Evolutionary conservation across 331 rosid genomes (phyloP), one percentile per base, ranked within the genome.

Genomic region (Erythrophleum ivorense): DNA sequence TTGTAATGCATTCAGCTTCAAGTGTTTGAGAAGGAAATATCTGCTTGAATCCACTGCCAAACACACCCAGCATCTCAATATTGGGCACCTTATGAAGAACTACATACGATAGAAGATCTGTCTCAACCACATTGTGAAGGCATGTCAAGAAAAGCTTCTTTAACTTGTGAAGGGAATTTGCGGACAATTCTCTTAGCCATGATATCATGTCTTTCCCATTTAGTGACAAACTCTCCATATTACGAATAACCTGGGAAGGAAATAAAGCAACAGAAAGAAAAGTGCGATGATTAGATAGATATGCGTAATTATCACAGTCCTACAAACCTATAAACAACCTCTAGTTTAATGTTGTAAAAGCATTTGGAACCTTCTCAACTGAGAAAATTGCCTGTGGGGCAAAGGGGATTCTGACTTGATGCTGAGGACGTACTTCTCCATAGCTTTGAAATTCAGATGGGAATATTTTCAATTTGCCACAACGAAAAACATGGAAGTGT

Each of bases 121-220:
- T 18, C n/a, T 63, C 69, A 11, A 7, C 33, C n/a, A 31, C 69
- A 13, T 63, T 2, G 41, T 31, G 69, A 33, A 10, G 29, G 43
- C 43, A 63, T 38, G 13, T 7, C 7, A 63, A 21, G 2, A 5
- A 16, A 63, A 63, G 69, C 18, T 0, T 0, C 11, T 63, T 63
- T 12, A 63, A 0, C 1, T 33, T 63, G 6, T 33, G 69, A 63
- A 63, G 43, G 7, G 29, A 15, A 9, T 3, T 10, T 9, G 6
- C 34, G 4, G 12, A 6, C 3, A 8, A 59, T 33, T 63, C 12
- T 33, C 19, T 41, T 3, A 11, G 0, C 69, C 69, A 63, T 33
- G 12, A 31, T 18, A 33, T 63, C 69, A 63, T 63, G 9, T 63
- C 69, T 63, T 63, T 63, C 69, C 29, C 45, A 63, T 33, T 63